Conservation (phyloP, 208 protist genomes). For the Crithidia bombi region DNA sequence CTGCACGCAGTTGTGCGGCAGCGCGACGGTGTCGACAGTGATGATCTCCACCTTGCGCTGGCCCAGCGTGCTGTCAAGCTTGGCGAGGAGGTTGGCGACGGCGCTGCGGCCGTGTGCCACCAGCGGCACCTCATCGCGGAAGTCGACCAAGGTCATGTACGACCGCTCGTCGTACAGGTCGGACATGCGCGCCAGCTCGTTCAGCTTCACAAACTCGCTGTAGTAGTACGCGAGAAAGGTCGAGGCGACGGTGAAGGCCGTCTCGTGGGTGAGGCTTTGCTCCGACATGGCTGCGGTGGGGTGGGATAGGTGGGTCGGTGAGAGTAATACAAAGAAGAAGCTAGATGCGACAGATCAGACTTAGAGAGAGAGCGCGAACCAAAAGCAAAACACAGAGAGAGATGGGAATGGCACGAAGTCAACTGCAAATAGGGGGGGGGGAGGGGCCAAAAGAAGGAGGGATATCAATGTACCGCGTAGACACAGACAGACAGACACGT, state of each 20-base stretch:
- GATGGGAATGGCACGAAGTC: conserved; percentile 2
- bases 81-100: conserved; percentile 54
- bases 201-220: conserved; percentile 71
- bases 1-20: conserved; percentile 66
- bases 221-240: conserved; percentile 85
- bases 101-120: conserved; percentile 54
- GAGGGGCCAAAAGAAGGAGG: neutral
- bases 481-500: too few species aligned
- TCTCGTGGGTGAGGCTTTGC: conserved; percentile 44
- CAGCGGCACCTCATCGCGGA: conserved; percentile 52
- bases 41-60: conserved; percentile 83
- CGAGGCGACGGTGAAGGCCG: conserved; percentile 55
- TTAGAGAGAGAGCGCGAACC: too few species aligned
- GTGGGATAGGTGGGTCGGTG: neutral
- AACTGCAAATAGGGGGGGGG: neutral
- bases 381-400: conserved; percentile 17
- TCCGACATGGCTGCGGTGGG: conserved; percentile 26
- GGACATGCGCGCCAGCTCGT: conserved; percentile 44
- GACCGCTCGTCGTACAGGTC: conserved; percentile 79
- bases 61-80: conserved; percentile 56
- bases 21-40: conserved; percentile 72
- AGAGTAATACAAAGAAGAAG: conserved; percentile 10
- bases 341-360: neutral
- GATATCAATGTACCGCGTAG: too few species aligned
- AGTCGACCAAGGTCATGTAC: conserved; percentile 59